phyloP scores from a whole-genome alignment of 208 protist species.

The Borovskyia barvae region DNA sequence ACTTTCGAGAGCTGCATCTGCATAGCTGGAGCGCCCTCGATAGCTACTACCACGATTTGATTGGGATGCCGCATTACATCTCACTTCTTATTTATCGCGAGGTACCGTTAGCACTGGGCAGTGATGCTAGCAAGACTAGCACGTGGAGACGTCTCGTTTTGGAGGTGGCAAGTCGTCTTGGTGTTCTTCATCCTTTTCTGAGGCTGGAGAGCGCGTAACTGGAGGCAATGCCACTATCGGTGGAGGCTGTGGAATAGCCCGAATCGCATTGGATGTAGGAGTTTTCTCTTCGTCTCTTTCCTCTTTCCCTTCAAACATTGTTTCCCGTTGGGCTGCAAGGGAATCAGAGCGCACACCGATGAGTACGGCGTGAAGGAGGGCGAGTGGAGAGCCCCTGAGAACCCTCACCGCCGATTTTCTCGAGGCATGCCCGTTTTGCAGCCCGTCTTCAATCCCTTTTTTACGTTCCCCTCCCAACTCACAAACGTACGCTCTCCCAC shows the following conservation, averaged over 20 bases:
- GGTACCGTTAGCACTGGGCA: conserved; percentile 51
- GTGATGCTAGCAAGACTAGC: conserved; percentile 13
- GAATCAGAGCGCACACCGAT: no score
- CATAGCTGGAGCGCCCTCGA: conserved; percentile 65
- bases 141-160: conserved; percentile 60
- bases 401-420: no score
- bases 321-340: no score
- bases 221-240: neutral
- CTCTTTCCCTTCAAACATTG: neutral
- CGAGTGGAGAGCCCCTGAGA: no score
- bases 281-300: conserved; percentile 10
- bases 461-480: no score
- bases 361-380: no score
- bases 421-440: no score
- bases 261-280: neutral
- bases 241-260: neutral
- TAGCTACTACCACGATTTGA: conserved; percentile 38
- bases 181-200: conserved; percentile 70
- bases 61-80: conserved; percentile 57
- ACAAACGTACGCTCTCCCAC: no score
- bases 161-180: conserved; percentile 35
- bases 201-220: neutral
- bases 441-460: no score
- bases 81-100: conserved; percentile 41
- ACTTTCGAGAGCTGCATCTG: conserved; percentile 53